These are phyloP conservation scores for Neurospora hispaniola DNA, from an alignment of 495 filamentous ascomycete species.

Conservation along the genomic window DNA sequence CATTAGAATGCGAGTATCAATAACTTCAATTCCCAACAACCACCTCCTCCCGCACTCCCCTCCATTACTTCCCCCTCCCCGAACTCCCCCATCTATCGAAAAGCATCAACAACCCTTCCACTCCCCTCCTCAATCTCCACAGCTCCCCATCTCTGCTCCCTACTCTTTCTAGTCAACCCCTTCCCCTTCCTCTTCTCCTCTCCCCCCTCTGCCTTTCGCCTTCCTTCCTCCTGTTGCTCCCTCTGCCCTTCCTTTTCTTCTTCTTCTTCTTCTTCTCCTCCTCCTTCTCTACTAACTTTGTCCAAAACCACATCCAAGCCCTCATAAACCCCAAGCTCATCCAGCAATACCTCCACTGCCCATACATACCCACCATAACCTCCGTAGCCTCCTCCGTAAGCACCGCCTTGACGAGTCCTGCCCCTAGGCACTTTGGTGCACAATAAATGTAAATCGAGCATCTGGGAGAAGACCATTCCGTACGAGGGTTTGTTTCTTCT, in stretches of 20 bases:
- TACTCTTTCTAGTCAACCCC: constrained; percentile 10
- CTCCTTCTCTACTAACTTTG: neutral
- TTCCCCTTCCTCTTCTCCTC: neutral
- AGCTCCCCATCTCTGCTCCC: constrained; percentile 35
- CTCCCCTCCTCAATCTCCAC: constrained; percentile 23
- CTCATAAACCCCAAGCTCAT: constrained; percentile 27
- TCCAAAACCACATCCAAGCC: neutral
- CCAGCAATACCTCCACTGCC: constrained; percentile 36
- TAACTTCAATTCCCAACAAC: neutral
- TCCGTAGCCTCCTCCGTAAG: neutral
- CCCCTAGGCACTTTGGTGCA: constrained; percentile 28
- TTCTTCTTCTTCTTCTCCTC: no score
- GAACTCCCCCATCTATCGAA: neutral
- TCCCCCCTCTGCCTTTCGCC: constrained; percentile 1
- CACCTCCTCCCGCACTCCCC: neutral
- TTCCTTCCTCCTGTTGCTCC: neutral
- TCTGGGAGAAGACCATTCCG: constrained; percentile 31
- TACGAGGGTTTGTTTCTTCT: constrained; percentile 29
- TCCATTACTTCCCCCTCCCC: neutral
- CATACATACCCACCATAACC: constrained; percentile 16
- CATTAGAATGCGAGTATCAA: neutral
- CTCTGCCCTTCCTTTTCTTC: neutral
- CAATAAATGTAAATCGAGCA: constrained; percentile 34
- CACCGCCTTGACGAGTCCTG: neutral
- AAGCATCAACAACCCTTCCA: constrained; percentile 21